Evolutionary conservation across 257 asterid species (phyloP).

Genomic region (Nicotiana attenuata): DNA sequence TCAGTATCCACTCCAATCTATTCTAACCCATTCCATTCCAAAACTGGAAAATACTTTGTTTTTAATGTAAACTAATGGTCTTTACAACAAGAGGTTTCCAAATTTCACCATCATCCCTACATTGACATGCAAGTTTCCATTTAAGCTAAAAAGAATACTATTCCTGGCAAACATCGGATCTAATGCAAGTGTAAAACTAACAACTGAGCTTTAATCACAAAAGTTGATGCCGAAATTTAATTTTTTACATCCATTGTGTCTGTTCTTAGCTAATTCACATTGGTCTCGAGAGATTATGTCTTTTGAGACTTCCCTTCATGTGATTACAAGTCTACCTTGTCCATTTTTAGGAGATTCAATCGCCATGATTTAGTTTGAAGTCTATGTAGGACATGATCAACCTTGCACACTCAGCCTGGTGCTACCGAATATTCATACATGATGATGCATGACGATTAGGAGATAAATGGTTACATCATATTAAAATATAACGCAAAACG

Average conservation of each 20-base stretch:
- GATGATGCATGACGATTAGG: background rate
- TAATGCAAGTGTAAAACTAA: background rate
- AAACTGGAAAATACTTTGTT: background rate
- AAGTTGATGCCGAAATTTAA: background rate
- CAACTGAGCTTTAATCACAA: background rate
- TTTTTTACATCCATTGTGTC: background rate
- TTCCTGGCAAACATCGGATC: background rate
- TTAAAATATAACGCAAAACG: background rate
- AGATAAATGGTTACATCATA: background rate
- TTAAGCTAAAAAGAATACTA: background rate
- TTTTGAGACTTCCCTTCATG: background rate
- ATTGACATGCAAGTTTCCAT: background rate
- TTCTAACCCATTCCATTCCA: constrained; percentile 2
- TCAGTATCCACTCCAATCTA: background rate
- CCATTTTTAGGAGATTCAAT: background rate
- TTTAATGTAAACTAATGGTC: background rate
- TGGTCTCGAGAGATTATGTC: background rate
- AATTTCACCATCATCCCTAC: background rate
- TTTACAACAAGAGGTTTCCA: background rate
- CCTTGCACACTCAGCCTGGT: background rate
- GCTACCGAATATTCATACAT: background rate
- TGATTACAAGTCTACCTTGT: background rate
- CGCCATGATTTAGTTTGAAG: background rate
- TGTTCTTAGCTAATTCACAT: background rate
- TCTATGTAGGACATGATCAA: background rate